A percentile compares a stretch with the other conserved stretches of the same genome.
Evolutionary conservation across 169 alveolate species (phyloP).

Genomic region (Cryptosporidium meleagridis): DNA sequence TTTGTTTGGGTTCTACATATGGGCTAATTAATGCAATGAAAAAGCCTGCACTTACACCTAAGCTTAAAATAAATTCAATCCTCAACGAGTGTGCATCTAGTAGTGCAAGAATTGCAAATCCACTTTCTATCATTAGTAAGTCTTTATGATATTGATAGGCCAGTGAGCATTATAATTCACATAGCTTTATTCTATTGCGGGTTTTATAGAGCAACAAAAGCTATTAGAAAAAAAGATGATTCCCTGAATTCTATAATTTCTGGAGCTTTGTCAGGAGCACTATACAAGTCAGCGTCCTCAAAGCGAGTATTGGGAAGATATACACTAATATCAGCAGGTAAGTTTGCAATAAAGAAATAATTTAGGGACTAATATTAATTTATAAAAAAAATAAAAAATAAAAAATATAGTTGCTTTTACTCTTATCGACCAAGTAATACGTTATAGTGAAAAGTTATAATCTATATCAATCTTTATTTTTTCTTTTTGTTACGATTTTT

Average conservation of each 20-base stretch:
- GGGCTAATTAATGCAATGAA: constrained; percentile 86
- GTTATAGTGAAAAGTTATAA: constrained; percentile 7
- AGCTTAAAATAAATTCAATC: constrained; percentile 85
- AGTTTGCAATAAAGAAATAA: neutral
- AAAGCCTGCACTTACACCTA: constrained; percentile 88
- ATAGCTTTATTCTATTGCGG: constrained; percentile 85
- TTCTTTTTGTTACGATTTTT: constrained; percentile 33
- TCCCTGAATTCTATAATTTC: constrained; percentile 80
- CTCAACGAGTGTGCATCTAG: constrained; percentile 84
- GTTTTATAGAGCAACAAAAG: constrained; percentile 79
- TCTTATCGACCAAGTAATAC: constrained; percentile 44
- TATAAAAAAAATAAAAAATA: neutral
- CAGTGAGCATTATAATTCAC: neutral
- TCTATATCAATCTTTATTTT: neutral
- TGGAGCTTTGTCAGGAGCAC: constrained; percentile 88
- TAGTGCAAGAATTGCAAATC: constrained; percentile 88
- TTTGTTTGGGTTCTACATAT: constrained; percentile 85
- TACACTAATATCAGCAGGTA: constrained; percentile 52
- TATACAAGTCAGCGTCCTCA: constrained; percentile 79
- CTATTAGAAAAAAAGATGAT: constrained; percentile 81
- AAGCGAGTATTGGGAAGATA: constrained; percentile 36
- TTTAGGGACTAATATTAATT: neutral
- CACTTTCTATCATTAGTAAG: constrained; percentile 82
- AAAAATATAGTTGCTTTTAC: constrained; percentile 40
- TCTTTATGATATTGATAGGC: neutral